These are phyloP conservation scores for Phoenix roebelenii DNA, from an alignment of 176 grass and related monocot genomes.

Conservation along the genomic window DNA sequence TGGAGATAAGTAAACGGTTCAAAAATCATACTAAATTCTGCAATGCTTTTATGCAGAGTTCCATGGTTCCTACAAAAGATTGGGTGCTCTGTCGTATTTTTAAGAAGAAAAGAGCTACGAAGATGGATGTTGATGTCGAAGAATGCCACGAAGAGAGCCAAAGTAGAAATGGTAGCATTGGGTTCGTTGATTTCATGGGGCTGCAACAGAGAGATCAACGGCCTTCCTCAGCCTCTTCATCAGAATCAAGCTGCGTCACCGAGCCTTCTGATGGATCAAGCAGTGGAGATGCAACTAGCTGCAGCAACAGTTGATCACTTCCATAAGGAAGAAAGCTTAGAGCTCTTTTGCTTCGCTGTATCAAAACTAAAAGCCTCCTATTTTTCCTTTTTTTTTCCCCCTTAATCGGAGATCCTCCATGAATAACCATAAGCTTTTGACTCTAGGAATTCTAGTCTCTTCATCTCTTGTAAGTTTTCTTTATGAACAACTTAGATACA, in stretches of 20 bases:
- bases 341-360: no score
- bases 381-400: no score
- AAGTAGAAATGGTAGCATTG: not conserved
- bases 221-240: slow-evolving; percentile 27
- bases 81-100: slow-evolving; percentile 87
- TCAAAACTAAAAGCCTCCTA: no score
- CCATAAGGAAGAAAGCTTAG: slow-evolving; percentile 5
- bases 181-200: slow-evolving; percentile 67
- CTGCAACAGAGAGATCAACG: slow-evolving; percentile 11
- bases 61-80: slow-evolving; percentile 16
- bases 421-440: not conserved
- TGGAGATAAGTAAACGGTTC: no score
- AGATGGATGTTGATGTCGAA: slow-evolving; percentile 10
- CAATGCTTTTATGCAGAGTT: slow-evolving; percentile 4
- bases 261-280: slow-evolving; percentile 30
- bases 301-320: slow-evolving; percentile 8
- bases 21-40: no score
- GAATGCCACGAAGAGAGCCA: not conserved
- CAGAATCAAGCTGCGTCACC: slow-evolving; percentile 42
- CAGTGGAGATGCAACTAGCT: slow-evolving; percentile 45
- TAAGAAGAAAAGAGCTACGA: slow-evolving; percentile 36
- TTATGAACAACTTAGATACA: slow-evolving; percentile 20
- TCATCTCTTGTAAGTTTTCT: slow-evolving; percentile 13
- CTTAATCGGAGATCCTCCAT: no score
- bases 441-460: slow-evolving; percentile 18